Percentiles rank a stretch among this genome's conserved stretches.
These are phyloP conservation scores for Dendrothele bispora DNA, from an alignment of 768 basidiomycete genomes.

Conservation along the genomic window DNA sequence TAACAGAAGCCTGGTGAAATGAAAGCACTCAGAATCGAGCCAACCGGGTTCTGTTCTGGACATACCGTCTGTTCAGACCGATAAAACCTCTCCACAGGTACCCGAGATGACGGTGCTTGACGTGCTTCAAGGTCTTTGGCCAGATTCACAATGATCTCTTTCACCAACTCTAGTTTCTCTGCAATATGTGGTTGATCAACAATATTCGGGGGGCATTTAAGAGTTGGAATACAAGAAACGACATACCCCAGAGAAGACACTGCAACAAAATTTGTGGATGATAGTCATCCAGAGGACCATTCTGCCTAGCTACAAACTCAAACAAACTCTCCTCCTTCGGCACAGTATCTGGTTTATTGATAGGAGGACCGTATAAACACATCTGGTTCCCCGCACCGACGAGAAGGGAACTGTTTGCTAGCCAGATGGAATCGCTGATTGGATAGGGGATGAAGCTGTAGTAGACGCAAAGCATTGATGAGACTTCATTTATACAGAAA, in stretches of 20 bases:
- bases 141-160: slow-evolving; percentile 74
- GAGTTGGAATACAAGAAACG: not conserved
- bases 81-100: slow-evolving; percentile 61
- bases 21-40: too few species aligned
- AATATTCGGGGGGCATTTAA: not conserved
- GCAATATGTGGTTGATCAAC: not conserved
- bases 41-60: too few species aligned
- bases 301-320: slow-evolving; percentile 77
- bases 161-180: slow-evolving; percentile 88
- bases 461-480: too few species aligned
- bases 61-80: slow-evolving; percentile 31
- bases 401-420: slow-evolving; percentile 78
- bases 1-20: not conserved
- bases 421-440: slow-evolving; percentile 91
- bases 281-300: slow-evolving; percentile 87
- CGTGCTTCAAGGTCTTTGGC: slow-evolving; percentile 38
- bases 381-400: slow-evolving; percentile 84
- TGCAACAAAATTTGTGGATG: slow-evolving; percentile 93
- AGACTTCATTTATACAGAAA: not conserved
- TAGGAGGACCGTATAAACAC: slow-evolving; percentile 63
- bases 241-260: slow-evolving; percentile 87
- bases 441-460: slow-evolving; percentile 71
- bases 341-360: slow-evolving; percentile 14
- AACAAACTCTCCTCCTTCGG: slow-evolving; percentile 55
- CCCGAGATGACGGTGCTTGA: slow-evolving; percentile 33